Evolutionary conservation across 1,139 yeast species (phyloP).

Genomic region (Saccharomycopsis crataegensis): DNA sequence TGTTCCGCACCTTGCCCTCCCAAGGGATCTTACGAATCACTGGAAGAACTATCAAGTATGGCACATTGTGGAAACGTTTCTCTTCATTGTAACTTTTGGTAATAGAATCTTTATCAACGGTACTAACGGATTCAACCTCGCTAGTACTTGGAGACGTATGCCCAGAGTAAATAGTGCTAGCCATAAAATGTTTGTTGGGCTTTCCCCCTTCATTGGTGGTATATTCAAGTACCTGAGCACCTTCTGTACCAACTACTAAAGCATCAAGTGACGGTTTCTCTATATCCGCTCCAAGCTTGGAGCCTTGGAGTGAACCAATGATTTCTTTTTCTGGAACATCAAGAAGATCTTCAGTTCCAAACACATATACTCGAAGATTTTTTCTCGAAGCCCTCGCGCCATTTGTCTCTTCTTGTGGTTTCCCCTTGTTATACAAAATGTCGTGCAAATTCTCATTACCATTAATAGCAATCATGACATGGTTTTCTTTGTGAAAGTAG

Average conservation of each 20-base stretch:
- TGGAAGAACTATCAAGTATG: constrained; percentile 13
- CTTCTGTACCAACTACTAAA: background rate
- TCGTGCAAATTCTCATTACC: constrained; percentile 8
- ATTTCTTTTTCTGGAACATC: constrained; percentile 31
- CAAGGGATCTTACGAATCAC: constrained; percentile 7
- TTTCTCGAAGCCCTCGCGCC: background rate
- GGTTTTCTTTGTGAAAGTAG: constrained; percentile 9
- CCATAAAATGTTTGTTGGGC: too few species aligned
- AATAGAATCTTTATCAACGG: background rate
- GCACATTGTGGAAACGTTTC: background rate
- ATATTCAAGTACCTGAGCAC: too few species aligned
- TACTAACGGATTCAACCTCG: background rate
- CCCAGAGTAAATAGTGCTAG: too few species aligned
- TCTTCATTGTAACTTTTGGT: constrained; percentile 1
- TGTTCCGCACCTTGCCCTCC: constrained; percentile 11
- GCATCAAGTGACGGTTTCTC: constrained; percentile 11
- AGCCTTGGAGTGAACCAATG: constrained; percentile 29
- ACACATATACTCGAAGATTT: constrained; percentile 24
- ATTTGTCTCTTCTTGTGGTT: background rate
- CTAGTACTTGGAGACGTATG: background rate
- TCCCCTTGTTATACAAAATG: constrained; percentile 11
- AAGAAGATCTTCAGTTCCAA: constrained; percentile 32
- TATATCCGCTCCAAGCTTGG: constrained; percentile 17
- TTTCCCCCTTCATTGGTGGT: too few species aligned
- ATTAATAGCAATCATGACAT: constrained; percentile 12